Evolutionary conservation across 1,284 basidiomycete genomes (phyloP), one percentile per base, ranked within the genome.

Genomic region (Porodaedalea pini): DNA sequence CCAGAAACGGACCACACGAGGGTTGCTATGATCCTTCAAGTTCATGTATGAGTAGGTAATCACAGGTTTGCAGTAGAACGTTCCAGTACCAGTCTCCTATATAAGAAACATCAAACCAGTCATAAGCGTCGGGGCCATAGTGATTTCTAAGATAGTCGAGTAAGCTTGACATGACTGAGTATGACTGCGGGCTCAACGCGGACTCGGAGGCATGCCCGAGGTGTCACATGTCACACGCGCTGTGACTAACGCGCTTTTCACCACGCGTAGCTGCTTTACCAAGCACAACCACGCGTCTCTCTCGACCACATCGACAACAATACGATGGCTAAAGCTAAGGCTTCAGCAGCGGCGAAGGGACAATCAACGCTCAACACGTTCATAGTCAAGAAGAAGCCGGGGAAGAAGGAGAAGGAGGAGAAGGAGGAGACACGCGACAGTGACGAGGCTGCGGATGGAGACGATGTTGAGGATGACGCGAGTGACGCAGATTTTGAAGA

Each of bases 281-380:
- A 15, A 10, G 34, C 19, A 21, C 36, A 15, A 39, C 47, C 19
- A 19, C 54, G 56, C 56, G 48, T 5, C 43, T 23, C 36, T 51
- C 58, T 44, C 37, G 10, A 41, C 43, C 7, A 36, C 41, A 8
- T 52, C 40, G 23, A n/a, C n/a, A 25, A 23, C 6, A 13, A 19
- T 47, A 70, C 61, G 61, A 85, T 86, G 83, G 69, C 77, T 44
- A 81, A 78, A 63, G 68, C 60, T 10, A 64, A 63, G 25, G 36
- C 71, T 60, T 75, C 77, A 58, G 58, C 68, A 44, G 58, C 68
- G 61, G 62, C 65, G 2, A 77, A 77, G 60, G 74, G 72, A 23
- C 86, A 88, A 65, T 77, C 78, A 56, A 71, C 79, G 2, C 73
- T 88, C 19, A 74, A 73, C 0, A 73, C 78, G 1, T 88, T 85